phyloP scores from a whole-genome alignment of 2,329 filamentous ascomycete species.

The Didymella arachidicola region DNA sequence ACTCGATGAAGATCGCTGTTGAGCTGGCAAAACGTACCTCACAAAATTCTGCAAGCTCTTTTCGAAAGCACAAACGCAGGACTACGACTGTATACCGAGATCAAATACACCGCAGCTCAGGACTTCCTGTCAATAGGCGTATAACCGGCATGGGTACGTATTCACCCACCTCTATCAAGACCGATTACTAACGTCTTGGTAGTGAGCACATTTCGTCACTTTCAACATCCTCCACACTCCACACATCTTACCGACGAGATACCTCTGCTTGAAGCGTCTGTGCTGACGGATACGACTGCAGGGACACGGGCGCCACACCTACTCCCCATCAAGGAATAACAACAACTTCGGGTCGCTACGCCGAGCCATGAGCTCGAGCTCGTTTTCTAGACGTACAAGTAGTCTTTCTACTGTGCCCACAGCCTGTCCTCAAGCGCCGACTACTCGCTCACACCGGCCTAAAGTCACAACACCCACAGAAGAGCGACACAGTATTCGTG shows the following conservation, averaged over 20 bases:
- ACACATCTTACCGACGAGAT: neutral
- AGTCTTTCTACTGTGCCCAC: slow-evolving; percentile 51
- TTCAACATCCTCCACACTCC: neutral
- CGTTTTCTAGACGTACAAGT: slow-evolving; percentile 50
- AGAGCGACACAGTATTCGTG: slow-evolving; percentile 51
- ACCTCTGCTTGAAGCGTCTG: neutral
- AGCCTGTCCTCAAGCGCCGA: slow-evolving; percentile 48
- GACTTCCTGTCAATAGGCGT: slow-evolving; percentile 43
- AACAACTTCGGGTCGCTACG: slow-evolving; percentile 36
- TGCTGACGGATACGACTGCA: slow-evolving; percentile 10
- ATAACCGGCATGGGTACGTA: slow-evolving; percentile 38
- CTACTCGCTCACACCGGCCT: slow-evolving; percentile 33
- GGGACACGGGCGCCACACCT: slow-evolving; percentile 39
- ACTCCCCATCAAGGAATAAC: slow-evolving; percentile 40
- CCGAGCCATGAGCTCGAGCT: slow-evolving; percentile 47
- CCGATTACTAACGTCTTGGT: slow-evolving; percentile 14
- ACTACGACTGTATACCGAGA: slow-evolving; percentile 39
- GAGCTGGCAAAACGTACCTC: slow-evolving; percentile 50
- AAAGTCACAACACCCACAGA: slow-evolving; percentile 42
- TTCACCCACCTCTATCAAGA: slow-evolving; percentile 9
- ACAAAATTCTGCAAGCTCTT: slow-evolving; percentile 36
- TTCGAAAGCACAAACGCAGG: slow-evolving; percentile 38
- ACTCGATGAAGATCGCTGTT: slow-evolving; percentile 55
- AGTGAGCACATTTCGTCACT: slow-evolving; percentile 12
- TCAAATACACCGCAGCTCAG: slow-evolving; percentile 34